Conservation (phyloP, 331 rosid species). For the Quercus phellos region DNA sequence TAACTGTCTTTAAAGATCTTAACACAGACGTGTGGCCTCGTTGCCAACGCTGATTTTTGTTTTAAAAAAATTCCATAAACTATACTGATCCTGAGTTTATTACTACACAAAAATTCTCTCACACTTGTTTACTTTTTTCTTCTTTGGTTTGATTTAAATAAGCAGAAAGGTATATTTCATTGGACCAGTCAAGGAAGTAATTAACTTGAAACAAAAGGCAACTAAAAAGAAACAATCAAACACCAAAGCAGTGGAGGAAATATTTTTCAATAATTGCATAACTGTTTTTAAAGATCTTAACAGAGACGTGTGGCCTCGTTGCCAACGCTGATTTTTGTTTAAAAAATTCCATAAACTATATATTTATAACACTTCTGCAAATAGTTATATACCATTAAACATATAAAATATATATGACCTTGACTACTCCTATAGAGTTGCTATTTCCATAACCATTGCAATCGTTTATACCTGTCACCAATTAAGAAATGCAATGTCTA, state of each 20-base stretch:
- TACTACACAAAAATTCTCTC: no score
- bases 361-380: no score
- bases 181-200: no score
- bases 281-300: not conserved
- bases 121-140: no score
- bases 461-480: not conserved
- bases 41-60: not conserved
- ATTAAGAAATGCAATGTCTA: not conserved
- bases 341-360: not conserved
- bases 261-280: not conserved
- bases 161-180: no score
- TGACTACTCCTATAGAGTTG: not conserved
- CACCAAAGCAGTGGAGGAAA: no score
- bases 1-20: not conserved
- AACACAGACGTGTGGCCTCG: not conserved
- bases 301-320: not conserved
- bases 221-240: no score
- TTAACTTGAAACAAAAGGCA: no score
- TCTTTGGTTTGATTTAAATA: no score
- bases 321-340: not conserved
- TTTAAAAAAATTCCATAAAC: not conserved
- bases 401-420: not conserved
- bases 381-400: no score
- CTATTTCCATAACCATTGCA: not conserved
- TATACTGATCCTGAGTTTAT: no score